These are phyloP conservation scores for Cardamine resedifolia DNA, from an alignment of 345 rosid genomes.

Conservation along the genomic window DNA sequence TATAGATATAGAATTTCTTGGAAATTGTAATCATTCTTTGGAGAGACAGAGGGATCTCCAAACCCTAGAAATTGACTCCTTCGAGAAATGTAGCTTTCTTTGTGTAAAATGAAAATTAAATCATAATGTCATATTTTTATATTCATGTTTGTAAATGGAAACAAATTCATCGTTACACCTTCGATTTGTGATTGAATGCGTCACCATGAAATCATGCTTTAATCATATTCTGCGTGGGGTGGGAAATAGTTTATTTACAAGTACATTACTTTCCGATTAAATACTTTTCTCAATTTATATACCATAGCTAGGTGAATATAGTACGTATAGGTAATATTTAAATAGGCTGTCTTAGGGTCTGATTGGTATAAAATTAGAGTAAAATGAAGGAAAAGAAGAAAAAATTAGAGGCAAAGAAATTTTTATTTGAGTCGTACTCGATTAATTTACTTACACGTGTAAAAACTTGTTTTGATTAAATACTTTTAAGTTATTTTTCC, in stretches of 20 bases:
- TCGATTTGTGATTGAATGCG: slow-evolving; percentile 14
- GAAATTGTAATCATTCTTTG: slow-evolving; percentile 42
- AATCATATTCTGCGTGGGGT: slow-evolving; percentile 18
- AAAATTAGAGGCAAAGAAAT: neutral
- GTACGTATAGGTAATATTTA: neutral
- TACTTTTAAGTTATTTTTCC: neutral
- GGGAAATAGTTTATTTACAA: neutral
- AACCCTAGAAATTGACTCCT: slow-evolving; percentile 48
- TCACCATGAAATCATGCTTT: slow-evolving; percentile 30
- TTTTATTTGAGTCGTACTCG: neutral
- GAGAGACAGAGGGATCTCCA: slow-evolving; percentile 39
- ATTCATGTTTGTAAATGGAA: neutral
- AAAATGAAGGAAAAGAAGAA: neutral
- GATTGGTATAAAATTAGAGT: neutral
- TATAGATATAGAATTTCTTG: slow-evolving; percentile 32
- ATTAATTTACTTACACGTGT: neutral
- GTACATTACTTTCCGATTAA: neutral
- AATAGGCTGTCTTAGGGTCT: neutral
- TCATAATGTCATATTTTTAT: neutral
- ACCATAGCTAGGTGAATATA: neutral
- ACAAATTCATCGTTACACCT: neutral
- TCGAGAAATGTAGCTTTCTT: slow-evolving; percentile 31
- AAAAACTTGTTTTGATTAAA: neutral
- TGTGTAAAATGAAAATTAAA: neutral
- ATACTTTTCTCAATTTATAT: neutral